These are phyloP conservation scores for Ceratocystiopsis sp. DNA, from an alignment of 2,329 filamentous ascomycete genomes.

Conservation along the genomic window DNA sequence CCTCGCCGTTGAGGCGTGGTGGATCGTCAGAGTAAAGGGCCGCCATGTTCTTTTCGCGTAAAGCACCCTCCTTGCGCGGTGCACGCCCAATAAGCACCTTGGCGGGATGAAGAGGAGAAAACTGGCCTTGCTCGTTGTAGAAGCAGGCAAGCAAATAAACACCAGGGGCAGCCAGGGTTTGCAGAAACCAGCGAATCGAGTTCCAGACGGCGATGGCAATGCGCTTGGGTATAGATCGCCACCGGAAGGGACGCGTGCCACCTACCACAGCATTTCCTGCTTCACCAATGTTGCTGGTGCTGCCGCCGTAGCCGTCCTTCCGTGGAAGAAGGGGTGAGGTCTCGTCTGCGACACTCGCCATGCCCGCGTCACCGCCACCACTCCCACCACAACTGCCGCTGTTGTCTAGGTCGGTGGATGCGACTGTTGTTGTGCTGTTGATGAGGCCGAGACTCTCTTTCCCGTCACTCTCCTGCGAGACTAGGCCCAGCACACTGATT, in stretches of 20 bases:
- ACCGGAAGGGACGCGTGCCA: slow-evolving; percentile 24
- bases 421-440: not conserved
- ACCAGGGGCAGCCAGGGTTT: slow-evolving; percentile 61
- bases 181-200: slow-evolving; percentile 61
- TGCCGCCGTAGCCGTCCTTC: slow-evolving; percentile 4
- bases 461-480: slow-evolving; percentile 25
- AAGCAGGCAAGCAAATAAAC: slow-evolving; percentile 72
- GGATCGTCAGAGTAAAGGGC: slow-evolving; percentile 69
- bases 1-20: slow-evolving; percentile 39
- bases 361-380: not conserved
- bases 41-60: slow-evolving; percentile 15
- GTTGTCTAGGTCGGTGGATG: not conserved
- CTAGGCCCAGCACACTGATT: slow-evolving; percentile 32
- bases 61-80: slow-evolving; percentile 8
- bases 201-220: slow-evolving; percentile 57
- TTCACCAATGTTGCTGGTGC: not conserved
- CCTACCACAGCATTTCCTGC: too few species aligned
- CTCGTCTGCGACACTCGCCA: slow-evolving; percentile 32
- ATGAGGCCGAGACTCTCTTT: slow-evolving; percentile 14
- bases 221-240: slow-evolving; percentile 46
- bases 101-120: slow-evolving; percentile 61
- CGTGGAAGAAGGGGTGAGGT: slow-evolving; percentile 46
- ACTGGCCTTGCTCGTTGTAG: slow-evolving; percentile 63
- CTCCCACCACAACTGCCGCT: slow-evolving; percentile 3
- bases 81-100: slow-evolving; percentile 40